These are phyloP conservation scores for Botrytis byssoidea DNA, from an alignment of 2,329 filamentous ascomycete genomes.

Conservation along the genomic window DNA sequence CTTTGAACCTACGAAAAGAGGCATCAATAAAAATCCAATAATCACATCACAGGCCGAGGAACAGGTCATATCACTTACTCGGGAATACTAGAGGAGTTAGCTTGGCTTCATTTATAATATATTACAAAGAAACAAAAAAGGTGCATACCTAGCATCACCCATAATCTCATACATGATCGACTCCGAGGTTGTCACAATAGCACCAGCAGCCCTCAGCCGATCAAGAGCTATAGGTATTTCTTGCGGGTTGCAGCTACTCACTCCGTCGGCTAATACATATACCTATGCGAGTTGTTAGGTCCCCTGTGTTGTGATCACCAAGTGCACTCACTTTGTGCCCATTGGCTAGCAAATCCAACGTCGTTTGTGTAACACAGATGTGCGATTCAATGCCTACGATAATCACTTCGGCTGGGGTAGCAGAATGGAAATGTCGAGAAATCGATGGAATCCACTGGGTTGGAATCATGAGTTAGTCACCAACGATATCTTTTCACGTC, in stretches of 20 bases:
- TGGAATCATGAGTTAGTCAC: background rate
- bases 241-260: conserved; percentile 80
- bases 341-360: conserved; percentile 71
- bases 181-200: conserved; percentile 81
- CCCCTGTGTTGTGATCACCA: background rate
- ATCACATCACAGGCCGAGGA: background rate
- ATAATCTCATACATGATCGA: conserved; percentile 86
- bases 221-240: conserved; percentile 79
- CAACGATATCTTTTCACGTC: background rate
- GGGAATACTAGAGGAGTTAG: conserved; percentile 43
- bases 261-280: conserved; percentile 84
- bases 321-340: conserved; percentile 64
- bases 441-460: conserved; percentile 63
- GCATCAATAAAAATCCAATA: background rate
- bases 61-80: conserved; percentile 48
- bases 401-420: conserved; percentile 57
- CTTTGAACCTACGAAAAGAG: conserved; percentile 50
- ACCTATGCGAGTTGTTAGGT: background rate
- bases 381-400: conserved; percentile 91
- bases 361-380: conserved; percentile 92
- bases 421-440: conserved; percentile 41
- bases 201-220: conserved; percentile 72
- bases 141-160: conserved; percentile 63
- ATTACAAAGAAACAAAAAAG: background rate
- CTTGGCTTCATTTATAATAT: background rate